phyloP scores from a whole-genome alignment of 306 rosid species.

The Lathyrus oleraceus region DNA sequence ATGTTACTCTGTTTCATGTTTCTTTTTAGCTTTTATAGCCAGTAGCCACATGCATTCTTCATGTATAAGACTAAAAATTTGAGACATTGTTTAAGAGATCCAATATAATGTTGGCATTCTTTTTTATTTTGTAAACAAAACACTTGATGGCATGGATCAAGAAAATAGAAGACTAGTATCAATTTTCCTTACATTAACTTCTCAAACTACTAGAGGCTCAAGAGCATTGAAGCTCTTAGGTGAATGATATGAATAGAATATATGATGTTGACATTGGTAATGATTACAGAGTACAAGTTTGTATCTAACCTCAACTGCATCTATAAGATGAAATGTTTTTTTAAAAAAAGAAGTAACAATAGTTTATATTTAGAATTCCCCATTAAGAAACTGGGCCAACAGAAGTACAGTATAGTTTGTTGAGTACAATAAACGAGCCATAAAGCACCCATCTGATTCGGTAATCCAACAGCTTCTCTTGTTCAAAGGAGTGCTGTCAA shows the following conservation, averaged over 20 bases:
- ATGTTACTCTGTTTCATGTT: neutral
- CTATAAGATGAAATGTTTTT: constrained; percentile 36
- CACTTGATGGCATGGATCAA: neutral
- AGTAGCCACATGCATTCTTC: neutral
- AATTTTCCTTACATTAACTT: neutral
- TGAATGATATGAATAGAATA: constrained; percentile 22
- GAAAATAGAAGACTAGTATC: neutral
- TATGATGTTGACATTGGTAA: constrained; percentile 24
- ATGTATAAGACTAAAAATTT: neutral
- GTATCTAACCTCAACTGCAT: constrained; percentile 34
- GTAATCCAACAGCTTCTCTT: constrained; percentile 29
- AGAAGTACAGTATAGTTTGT: constrained; percentile 21
- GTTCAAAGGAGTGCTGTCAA: constrained; percentile 48
- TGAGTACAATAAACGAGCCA: constrained; percentile 30
- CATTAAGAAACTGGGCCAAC: constrained; percentile 32
- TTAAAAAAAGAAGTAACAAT: constrained; percentile 32
- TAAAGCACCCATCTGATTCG: constrained; percentile 40
- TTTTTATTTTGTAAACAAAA: neutral
- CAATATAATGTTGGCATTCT: neutral
- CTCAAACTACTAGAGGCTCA: neutral
- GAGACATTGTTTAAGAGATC: neutral
- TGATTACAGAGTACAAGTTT: constrained; percentile 33
- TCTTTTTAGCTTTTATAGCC: neutral
- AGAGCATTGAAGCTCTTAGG: constrained; percentile 3
- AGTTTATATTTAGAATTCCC: constrained; percentile 38